These are phyloP conservation scores for Carex parvula DNA, from an alignment of 176 grass and related monocot genomes.

Conservation along the genomic window DNA sequence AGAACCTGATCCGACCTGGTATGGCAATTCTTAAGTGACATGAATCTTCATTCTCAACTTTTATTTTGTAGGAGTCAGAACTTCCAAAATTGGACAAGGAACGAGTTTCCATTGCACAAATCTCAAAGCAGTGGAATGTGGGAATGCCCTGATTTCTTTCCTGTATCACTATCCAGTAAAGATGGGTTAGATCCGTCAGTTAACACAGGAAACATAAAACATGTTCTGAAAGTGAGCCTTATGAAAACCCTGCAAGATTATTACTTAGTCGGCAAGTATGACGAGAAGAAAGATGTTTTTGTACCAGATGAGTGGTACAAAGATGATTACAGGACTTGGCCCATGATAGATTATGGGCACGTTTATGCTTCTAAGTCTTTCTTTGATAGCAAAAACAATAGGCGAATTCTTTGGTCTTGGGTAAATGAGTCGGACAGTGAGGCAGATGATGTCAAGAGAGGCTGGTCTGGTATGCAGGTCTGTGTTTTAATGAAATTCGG, in stretches of 20 bases:
- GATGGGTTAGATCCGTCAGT: conserved; percentile 33
- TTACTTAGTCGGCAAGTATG: conserved; percentile 54
- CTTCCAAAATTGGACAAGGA: conserved; percentile 49
- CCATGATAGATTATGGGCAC: conserved; percentile 54
- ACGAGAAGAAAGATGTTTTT: conserved; percentile 41
- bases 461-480: conserved; percentile 75
- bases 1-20: no score
- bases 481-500: neutral
- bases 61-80: conserved; percentile 43
- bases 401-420: conserved; percentile 69
- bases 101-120: conserved; percentile 28
- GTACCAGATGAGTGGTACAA: conserved; percentile 26
- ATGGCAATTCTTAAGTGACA: no score
- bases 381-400: conserved; percentile 46
- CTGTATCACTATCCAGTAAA: conserved; percentile 35
- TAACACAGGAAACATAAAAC: conserved; percentile 24
- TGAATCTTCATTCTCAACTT: no score
- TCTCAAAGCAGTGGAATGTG: conserved; percentile 20
- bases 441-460: conserved; percentile 38
- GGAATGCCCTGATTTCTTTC: conserved; percentile 80
- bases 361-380: conserved; percentile 74
- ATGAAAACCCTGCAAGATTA: conserved; percentile 38
- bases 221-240: conserved; percentile 58
- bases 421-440: conserved; percentile 56
- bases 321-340: conserved; percentile 42